These are phyloP conservation scores for Lipomyces lipofer DNA, from an alignment of 805 yeast genomes.

Conservation along the genomic window DNA sequence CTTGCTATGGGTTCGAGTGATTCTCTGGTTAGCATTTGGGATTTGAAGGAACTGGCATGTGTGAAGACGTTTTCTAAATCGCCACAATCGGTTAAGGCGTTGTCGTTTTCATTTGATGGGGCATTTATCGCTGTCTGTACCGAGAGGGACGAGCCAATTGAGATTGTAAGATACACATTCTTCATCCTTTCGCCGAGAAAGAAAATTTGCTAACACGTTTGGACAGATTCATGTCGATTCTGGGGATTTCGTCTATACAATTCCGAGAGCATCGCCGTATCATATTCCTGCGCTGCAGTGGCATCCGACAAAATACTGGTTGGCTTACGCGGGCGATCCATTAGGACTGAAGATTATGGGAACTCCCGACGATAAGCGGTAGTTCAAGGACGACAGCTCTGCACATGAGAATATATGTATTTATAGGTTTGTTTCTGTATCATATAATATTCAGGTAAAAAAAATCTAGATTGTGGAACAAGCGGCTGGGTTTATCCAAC, in stretches of 20 bases:
- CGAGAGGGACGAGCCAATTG: slow-evolving; percentile 46
- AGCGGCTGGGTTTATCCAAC: too few species aligned
- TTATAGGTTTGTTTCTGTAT: too few species aligned
- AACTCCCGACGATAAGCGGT: slow-evolving; percentile 3
- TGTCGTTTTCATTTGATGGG: slow-evolving; percentile 51
- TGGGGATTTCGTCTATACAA: slow-evolving; percentile 31
- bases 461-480: too few species aligned
- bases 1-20: slow-evolving; percentile 59
- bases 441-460: too few species aligned
- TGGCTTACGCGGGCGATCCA: slow-evolving; percentile 37
- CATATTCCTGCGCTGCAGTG: slow-evolving; percentile 39
- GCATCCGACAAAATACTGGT: slow-evolving; percentile 38
- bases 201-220: neutral
- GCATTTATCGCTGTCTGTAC: slow-evolving; percentile 47
- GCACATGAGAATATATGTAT: too few species aligned
- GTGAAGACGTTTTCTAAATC: slow-evolving; percentile 35
- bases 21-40: slow-evolving; percentile 57
- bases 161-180: slow-evolving; percentile 43
- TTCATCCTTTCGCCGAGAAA: too few species aligned
- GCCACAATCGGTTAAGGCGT: slow-evolving; percentile 43
- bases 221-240: slow-evolving; percentile 39
- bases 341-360: slow-evolving; percentile 30
- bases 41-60: slow-evolving; percentile 44
- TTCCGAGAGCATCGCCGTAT: slow-evolving; percentile 22
- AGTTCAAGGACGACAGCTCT: too few species aligned